phyloP scores from a whole-genome alignment of 352 stramenopile species.

The Pythium brassicae region DNA sequence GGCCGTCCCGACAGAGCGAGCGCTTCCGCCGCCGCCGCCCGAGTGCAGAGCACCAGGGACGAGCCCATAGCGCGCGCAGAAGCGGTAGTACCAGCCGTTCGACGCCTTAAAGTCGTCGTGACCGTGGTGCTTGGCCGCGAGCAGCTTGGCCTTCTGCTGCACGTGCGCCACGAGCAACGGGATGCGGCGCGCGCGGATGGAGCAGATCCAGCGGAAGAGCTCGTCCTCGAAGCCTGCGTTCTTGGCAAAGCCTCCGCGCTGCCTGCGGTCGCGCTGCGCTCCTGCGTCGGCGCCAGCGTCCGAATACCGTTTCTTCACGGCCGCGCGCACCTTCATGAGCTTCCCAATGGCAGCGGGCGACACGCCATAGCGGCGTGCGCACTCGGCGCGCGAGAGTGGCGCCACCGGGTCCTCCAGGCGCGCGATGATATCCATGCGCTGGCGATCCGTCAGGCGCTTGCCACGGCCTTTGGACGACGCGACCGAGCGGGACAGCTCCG shows the following conservation, averaged over 20 bases:
- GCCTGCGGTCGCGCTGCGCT: constrained; percentile 37
- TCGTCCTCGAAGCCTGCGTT: constrained; percentile 57
- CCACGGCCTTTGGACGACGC: constrained; percentile 38
- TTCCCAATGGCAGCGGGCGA: constrained; percentile 73
- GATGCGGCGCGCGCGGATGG: constrained; percentile 36
- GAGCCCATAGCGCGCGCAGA: constrained; percentile 62
- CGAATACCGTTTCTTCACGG: constrained; percentile 67
- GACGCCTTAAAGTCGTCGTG: constrained; percentile 53
- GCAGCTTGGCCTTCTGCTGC: constrained; percentile 50
- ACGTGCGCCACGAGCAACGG: constrained; percentile 48
- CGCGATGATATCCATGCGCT: constrained; percentile 76
- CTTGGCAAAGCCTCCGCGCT: constrained; percentile 64
- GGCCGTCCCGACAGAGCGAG: not conserved
- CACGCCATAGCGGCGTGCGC: constrained; percentile 59
- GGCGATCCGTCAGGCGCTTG: constrained; percentile 62
- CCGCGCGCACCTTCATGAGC: constrained; percentile 68
- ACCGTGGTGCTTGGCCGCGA: constrained; percentile 33
- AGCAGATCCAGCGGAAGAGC: constrained; percentile 64
- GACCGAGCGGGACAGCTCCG: not conserved
- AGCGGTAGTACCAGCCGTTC: constrained; percentile 79
- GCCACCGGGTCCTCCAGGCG: constrained; percentile 48
- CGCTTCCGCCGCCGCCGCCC: not conserved
- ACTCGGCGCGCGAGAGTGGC: constrained; percentile 52
- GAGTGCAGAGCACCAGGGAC: constrained; percentile 27
- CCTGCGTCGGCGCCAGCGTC: constrained; percentile 30